Conservation (phyloP, 495 filamentous ascomycete genomes). For the Clohesyomyces aquaticus region DNA sequence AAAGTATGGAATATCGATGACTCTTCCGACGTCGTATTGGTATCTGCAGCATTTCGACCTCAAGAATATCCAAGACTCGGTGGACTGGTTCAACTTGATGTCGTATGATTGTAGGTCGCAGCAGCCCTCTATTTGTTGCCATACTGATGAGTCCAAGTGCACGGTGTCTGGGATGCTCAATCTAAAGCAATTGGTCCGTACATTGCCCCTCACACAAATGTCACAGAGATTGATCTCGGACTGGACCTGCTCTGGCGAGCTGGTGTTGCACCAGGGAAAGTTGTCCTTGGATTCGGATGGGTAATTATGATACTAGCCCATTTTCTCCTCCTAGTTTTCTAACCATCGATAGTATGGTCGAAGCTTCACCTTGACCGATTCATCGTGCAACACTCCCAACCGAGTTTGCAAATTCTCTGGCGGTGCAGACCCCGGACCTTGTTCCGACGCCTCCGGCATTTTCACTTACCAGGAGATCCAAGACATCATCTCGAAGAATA, state of each 20-base stretch:
- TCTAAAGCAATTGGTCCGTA: background rate
- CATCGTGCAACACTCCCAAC: background rate
- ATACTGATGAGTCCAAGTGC: background rate
- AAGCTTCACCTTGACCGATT: background rate
- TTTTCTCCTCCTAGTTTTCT: no score
- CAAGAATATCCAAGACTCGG: background rate
- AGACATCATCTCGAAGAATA: background rate
- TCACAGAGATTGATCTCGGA: background rate
- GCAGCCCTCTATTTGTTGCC: no score
- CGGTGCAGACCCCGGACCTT: background rate
- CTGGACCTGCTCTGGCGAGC: background rate
- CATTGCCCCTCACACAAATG: background rate
- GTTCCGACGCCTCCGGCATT: background rate
- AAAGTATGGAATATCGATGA: conserved; percentile 1
- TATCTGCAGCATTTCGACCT: conserved; percentile 13
- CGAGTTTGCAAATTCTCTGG: background rate
- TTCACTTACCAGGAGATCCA: background rate
- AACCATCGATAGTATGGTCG: no score
- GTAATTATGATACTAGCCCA: no score
- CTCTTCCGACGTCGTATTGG: background rate
- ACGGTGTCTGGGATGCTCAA: background rate
- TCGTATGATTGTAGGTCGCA: no score
- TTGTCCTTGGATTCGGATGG: background rate
- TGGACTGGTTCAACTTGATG: conserved; percentile 4
- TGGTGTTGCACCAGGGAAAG: background rate